These are phyloP conservation scores for Polygonum maritimum DNA, from an alignment of 148 eudicot genomes.

Conservation along the genomic window DNA sequence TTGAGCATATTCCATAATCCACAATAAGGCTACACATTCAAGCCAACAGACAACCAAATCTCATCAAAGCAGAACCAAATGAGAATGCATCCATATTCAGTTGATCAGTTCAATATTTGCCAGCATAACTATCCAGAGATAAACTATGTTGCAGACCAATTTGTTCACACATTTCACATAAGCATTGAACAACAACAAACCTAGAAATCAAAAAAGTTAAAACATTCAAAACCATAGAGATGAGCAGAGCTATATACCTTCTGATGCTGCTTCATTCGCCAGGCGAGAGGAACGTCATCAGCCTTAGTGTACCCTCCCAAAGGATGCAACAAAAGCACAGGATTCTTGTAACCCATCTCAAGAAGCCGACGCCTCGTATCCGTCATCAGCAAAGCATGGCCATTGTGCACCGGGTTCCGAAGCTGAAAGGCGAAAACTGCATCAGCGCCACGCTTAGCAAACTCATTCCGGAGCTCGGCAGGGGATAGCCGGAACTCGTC, in stretches of 20 bases:
- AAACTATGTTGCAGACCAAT: not conserved
- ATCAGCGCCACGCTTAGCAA: slow-evolving; percentile 64
- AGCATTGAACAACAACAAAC: not conserved
- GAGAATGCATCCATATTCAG: no score
- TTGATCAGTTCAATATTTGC: no score
- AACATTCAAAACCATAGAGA: slow-evolving; percentile 62
- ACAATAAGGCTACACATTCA: not conserved
- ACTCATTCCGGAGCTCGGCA: slow-evolving; percentile 58
- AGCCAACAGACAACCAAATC: not conserved
- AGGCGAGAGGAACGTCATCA: slow-evolving; percentile 84
- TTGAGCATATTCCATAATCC: no score
- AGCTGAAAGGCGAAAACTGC: slow-evolving; percentile 97
- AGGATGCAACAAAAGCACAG: slow-evolving; percentile 77
- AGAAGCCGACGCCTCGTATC: slow-evolving; percentile 81
- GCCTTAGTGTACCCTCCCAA: slow-evolving; percentile 88
- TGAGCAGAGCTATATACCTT: slow-evolving; percentile 35
- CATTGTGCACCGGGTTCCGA: slow-evolving; percentile 91
- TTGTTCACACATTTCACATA: not conserved
- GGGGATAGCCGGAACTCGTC: slow-evolving; percentile 76
- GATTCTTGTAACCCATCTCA: slow-evolving; percentile 90
- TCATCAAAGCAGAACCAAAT: not conserved
- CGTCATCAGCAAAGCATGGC: slow-evolving; percentile 87
- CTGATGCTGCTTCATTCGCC: slow-evolving; percentile 96
- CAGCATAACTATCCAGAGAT: no score
- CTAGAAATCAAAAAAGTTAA: slow-evolving; percentile 34